These are phyloP conservation scores for Agaricus blazei DNA, from an alignment of 768 basidiomycete species.

Conservation along the genomic window DNA sequence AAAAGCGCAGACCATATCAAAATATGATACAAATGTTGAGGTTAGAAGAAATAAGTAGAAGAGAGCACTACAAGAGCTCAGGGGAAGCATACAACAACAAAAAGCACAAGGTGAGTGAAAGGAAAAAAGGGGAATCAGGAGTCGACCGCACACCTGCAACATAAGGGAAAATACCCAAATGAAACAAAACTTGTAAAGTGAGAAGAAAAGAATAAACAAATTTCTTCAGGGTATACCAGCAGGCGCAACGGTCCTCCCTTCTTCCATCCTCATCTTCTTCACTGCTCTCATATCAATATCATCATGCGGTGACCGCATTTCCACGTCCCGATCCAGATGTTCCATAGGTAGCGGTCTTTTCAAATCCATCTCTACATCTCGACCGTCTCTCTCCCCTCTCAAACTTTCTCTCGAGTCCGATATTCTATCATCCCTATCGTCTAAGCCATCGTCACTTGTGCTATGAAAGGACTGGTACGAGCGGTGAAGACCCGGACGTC, in stretches of 20 bases:
- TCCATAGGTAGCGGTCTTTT: constrained; percentile 53
- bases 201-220: neutral
- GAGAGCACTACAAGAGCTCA: neutral
- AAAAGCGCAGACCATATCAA: constrained; percentile 8
- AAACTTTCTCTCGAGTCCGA: constrained; percentile 7
- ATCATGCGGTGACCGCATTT: constrained; percentile 69
- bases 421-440: constrained; percentile 10
- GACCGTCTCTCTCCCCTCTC: constrained; percentile 33
- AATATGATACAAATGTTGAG: constrained; percentile 7
- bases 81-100: neutral
- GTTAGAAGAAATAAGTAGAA: neutral
- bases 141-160: constrained; percentile 12
- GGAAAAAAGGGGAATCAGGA: neutral
- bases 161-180: constrained; percentile 13
- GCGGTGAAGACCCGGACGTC: constrained; percentile 14
- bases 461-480: constrained; percentile 13
- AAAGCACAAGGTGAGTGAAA: constrained; percentile 1
- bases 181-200: neutral
- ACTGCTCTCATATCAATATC: constrained; percentile 28
- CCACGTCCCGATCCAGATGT: constrained; percentile 43
- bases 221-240: constrained; percentile 48
- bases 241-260: constrained; percentile 21
- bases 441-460: constrained; percentile 7
- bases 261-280: constrained; percentile 74
- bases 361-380: constrained; percentile 49